Percentiles rank a stretch among this genome's conserved stretches.
These are phyloP conservation scores for Melanomma pulvis-pyrius DNA, from an alignment of 495 filamentous ascomycete genomes.

Conservation along the genomic window DNA sequence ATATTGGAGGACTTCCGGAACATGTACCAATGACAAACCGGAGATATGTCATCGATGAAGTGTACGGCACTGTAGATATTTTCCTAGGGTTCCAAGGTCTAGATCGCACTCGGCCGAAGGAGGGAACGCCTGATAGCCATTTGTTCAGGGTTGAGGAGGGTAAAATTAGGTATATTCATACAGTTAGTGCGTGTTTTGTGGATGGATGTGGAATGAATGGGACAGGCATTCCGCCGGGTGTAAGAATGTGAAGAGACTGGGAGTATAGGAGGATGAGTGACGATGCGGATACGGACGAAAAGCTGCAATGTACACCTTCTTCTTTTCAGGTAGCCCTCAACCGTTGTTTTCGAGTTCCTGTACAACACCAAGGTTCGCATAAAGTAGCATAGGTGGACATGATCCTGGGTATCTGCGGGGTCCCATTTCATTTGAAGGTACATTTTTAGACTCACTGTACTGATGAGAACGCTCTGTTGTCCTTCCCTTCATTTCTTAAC, in stretches of 20 bases:
- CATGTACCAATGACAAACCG: constrained; percentile 44
- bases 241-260: not conserved
- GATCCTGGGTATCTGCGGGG: too few species aligned
- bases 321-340: too few species aligned
- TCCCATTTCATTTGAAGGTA: too few species aligned
- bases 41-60: constrained; percentile 52
- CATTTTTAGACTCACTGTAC: too few species aligned
- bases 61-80: constrained; percentile 49
- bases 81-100: constrained; percentile 36
- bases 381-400: too few species aligned
- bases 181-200: constrained; percentile 1
- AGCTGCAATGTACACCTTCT: too few species aligned
- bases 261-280: too few species aligned
- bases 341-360: too few species aligned
- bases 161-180: constrained; percentile 24
- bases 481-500: too few species aligned
- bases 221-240: constrained; percentile 3
- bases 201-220: constrained; percentile 19
- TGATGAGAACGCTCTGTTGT: too few species aligned
- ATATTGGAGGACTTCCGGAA: constrained; percentile 43
- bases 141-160: constrained; percentile 26
- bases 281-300: too few species aligned
- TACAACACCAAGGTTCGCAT: too few species aligned
- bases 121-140: constrained; percentile 29
- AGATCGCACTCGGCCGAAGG: constrained; percentile 13